Conservation (phyloP, 2,329 filamentous ascomycete species). For the Zalaria obscura region DNA sequence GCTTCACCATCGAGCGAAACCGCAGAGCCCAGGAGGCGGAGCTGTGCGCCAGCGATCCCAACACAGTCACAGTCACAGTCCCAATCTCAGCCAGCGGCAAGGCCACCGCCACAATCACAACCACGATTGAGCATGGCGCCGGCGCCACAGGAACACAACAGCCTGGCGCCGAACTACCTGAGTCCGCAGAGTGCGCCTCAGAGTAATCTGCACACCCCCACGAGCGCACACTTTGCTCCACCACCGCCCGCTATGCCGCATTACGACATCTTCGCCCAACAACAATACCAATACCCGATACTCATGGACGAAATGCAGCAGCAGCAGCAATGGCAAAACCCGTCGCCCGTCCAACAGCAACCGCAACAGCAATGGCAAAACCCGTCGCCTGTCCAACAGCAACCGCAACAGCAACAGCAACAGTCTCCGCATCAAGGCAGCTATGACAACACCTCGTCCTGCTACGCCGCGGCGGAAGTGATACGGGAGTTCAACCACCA, state of each 20-base stretch:
- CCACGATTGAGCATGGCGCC: neutral
- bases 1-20: neutral
- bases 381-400: neutral
- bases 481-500: constrained; percentile 29
- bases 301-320: neutral
- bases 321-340: constrained; percentile 5
- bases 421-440: neutral
- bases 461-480: constrained; percentile 28
- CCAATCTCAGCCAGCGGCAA: neutral
- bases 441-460: constrained; percentile 14
- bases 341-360: neutral
- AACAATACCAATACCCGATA: neutral
- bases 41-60: neutral
- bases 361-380: neutral
- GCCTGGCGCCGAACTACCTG: neutral
- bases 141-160: no score
- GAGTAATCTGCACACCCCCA: neutral
- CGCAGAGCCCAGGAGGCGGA: neutral
- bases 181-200: neutral
- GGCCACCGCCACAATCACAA: neutral
- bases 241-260: neutral
- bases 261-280: constrained; percentile 1
- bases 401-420: constrained; percentile 1
- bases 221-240: neutral
- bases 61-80: neutral